Base-by-base conservation (phyloP, 23 red algal genomes). In the Gracilariopsis chorda region DNA sequence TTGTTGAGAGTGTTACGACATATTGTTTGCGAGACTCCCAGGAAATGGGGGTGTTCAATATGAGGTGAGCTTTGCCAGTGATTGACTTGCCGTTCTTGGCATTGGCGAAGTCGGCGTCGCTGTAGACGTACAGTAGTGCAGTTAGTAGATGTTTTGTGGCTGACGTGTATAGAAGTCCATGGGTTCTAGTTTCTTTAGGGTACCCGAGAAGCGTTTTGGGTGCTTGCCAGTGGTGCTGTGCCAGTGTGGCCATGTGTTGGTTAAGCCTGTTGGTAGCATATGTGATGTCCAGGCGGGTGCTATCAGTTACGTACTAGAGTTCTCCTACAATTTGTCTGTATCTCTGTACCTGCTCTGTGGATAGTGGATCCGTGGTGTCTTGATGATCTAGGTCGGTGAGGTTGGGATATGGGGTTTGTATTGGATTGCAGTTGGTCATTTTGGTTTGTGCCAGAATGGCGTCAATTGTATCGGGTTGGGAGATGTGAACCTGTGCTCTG, bases 21-120 rank as follows among this genome's bases (percentile, higher is more conserved):
- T 56, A 17, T 58, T 81, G 77, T 48, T 81, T 81, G 3, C 43
- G 16, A 8, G 49, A 81, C 4, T 4, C 32, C 77, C 47, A 81
- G 4, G 46, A 37, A 8, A 81, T 12, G 4, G 47, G 77, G 6
- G 45, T 59, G 77, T 35, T 27, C 17, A 14, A 27, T 14, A 58
- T 21, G 19, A 27, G 14, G 20, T 81, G 77, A 16, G 35, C 28
- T 0, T 0, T 41, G 23, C 48, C 77, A 8, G 48, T 24, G 13
- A 33, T 40, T 10, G 48, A 81, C 20, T 59, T 58, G 0, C 46
- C 13, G 46, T 81, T 12, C 29, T n/a, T 40, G 0, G 16, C 0
- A 58, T 81, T 81, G 7, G 77, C 77, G 77, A 33, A 81, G 77
- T 81, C 77, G 4, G 48, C 77, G 46, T 39, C 49, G 45, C 43